A percentile compares a stretch with the other conserved stretches of the same genome.
Conservation (phyloP, 768 basidiomycete species). For the Phanerochaete sordida region DNA sequence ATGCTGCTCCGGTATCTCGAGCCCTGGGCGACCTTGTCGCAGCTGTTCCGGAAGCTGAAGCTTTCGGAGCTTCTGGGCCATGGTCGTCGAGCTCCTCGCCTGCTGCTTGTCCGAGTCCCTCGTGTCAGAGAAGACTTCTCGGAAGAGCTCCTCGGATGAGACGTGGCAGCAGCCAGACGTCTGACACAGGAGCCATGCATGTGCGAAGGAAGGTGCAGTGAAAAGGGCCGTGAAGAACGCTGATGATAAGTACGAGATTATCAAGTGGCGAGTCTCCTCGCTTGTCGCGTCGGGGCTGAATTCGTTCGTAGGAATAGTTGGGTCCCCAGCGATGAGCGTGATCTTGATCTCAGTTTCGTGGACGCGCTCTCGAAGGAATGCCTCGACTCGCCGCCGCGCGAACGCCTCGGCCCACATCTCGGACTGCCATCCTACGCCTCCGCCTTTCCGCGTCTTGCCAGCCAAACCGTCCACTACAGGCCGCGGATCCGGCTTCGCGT, state of each 20-base stretch:
- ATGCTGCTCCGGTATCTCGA: constrained; percentile 17
- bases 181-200: constrained; percentile 1
- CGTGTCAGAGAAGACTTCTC: constrained; percentile 26
- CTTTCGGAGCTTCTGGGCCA: constrained; percentile 5
- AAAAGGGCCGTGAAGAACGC: constrained; percentile 38
- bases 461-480: constrained; percentile 20
- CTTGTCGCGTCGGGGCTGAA: constrained; percentile 10
- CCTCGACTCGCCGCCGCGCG: constrained; percentile 25
- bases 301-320: constrained; percentile 16
- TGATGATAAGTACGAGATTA: constrained; percentile 41
- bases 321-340: constrained; percentile 36
- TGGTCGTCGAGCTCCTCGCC: neutral
- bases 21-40: neutral
- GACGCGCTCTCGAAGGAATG: constrained; percentile 34
- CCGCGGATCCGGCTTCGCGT: constrained; percentile 54
- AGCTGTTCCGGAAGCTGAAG: neutral
- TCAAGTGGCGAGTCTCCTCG: constrained; percentile 18
- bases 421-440: constrained; percentile 34
- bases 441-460: neutral
- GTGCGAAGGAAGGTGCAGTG: constrained; percentile 36
- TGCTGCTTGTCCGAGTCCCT: neutral
- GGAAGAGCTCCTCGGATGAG: constrained; percentile 34
- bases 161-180: neutral
- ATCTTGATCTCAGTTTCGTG: constrained; percentile 33
- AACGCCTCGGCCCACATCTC: constrained; percentile 28